Base-by-base conservation (phyloP, 1,284 basidiomycete species). In the Mycosarcoma maydis region DNA sequence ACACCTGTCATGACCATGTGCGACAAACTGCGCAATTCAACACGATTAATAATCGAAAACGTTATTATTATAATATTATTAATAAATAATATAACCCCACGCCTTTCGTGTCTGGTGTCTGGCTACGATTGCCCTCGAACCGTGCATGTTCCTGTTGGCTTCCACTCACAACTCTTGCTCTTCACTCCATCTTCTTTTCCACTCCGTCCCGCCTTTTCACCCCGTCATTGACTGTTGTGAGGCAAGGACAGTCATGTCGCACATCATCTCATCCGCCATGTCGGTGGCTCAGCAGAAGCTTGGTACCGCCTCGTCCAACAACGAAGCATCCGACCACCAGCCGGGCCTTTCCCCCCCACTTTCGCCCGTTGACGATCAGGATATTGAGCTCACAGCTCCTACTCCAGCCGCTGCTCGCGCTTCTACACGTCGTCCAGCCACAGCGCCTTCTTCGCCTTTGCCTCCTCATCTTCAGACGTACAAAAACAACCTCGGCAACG, bases 261-360 rank as follows among this genome's bases (percentile, higher is more conserved):
- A 72, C 55, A 61, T 71, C 47, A 67, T 72, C 50, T 67, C 64
- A 16, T 62, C 69, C 22, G 64, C 69, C 39, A 52, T 72, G 58
- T 48, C 47, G 16, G 58, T 66, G 42, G 68, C 61, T 27, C 56
- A 66, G 50, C 53, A 64, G 34, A 70, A 49, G 46, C 39, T 70
- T 26, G 47, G 60, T 26, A 19, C 30, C 30, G n/a, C 6, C 22
- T 37, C 56, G 13, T 22, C 38, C 14, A 38, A 58, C 55, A 48
- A 62, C 55, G 53, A 56, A 16, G 23, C 53, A 22, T 14, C 53
- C 24, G 42, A 55, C 20, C 73, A 76, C 48, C 72, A 74, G 39
- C 72, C 74, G 3, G 74, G 72, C 32, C 57, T 60, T n/a, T 76
- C 74, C 44, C 74, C 72, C 19, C 74, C 74, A 19, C 61, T 75